Evolutionary conservation across 331 rosid genomes (phyloP), one percentile per base, ranked within the genome.

Genomic region (Quercus phellos): DNA sequence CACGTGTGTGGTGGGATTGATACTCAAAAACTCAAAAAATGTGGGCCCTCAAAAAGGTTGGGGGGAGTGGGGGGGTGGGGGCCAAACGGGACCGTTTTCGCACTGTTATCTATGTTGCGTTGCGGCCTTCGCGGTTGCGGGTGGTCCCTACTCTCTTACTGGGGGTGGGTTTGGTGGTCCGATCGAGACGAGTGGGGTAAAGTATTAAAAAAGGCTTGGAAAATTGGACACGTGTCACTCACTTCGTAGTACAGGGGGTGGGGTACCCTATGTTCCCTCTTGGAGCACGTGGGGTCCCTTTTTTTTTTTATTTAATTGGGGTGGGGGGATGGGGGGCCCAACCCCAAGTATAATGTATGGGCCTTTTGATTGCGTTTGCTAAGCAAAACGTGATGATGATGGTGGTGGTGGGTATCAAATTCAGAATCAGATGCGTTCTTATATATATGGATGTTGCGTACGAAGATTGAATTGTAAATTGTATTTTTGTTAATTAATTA

Each of bases 31-130:
- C 80, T 22, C 56, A 18, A 55, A 55, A 55, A 8, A 38, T 0
- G 12, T 35, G 86, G 92, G 92, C 77, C 89, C 88, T 83, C 78
- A 82, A 26, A 59, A 18, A 4, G 22, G 38, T 1, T 24, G 1
- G 0, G 32, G 54, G 43, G 42, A 74, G 43, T 64, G 30, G 24
- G 68, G 30, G 68, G 42, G 30, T 68, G 63, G 51, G 73, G 88
- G 78, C 76, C 80, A 75, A 59, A 18, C 50, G 86, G 89, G 86
- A 83, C 88, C 82, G 69, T 73, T 5, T 3, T 6, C 27, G 73
- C 79, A 68, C 82, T 35, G n/a, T 26, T 71, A 55, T 74, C 77
- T 55, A 87, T 46, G 53, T 13, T 38, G 46, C 46, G 46, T 2
- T 84, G 74, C 75, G 70, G 84, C 69, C 79, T 35, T 72, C 73